Evolutionary conservation across 345 rosid species (phyloP), one percentile per base, ranked within the genome.

Genomic region (Eucalyptus victrix): DNA sequence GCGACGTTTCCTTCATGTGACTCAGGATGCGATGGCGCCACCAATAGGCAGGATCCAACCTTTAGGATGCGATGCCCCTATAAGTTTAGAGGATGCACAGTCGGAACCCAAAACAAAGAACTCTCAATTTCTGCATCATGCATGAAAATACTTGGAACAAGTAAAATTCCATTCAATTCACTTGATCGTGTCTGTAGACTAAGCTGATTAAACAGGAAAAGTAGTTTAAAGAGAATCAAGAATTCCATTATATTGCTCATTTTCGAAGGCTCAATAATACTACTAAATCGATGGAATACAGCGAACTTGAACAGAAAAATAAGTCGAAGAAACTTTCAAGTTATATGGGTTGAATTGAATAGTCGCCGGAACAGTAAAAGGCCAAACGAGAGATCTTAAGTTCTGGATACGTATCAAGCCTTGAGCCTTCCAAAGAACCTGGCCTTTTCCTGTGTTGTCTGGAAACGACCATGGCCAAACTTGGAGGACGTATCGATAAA

Each of bases 381-480:
- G 56, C 42, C 34, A 53, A 32, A 56, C 4, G 8, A 72, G 47
- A 40, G 45, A 76, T 76, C 85, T 28, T 37, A 15, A 87, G 12
- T 87, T 72, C 16, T 26, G 12, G 80, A 86, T 23, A 14, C 30
- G 21, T 40, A 32, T 91, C 90, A 96, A 86, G 96, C 96, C 93
- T 94, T 95, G 91, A 92, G 92, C 89, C 91, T 94, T 24, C 98
- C 98, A 86, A 83, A 95, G 90, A 91, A 93, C 93, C 93, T 97
- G 88, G 92, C 94, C 91, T 97, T 97, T 94, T 97, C 99, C 86
- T 94, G 89, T 23, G 94, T 88, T 6, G 98, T 97, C 92, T 97
- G 99, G 96, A 94, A 97, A 44, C 95, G 94, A 80, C 99, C 96
- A 86, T 96, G 99, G 12, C 98, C 98, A 30, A 88, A 80, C 62